Conservation (phyloP, 768 basidiomycete genomes). For the Psilocybe subaeruginosa region DNA sequence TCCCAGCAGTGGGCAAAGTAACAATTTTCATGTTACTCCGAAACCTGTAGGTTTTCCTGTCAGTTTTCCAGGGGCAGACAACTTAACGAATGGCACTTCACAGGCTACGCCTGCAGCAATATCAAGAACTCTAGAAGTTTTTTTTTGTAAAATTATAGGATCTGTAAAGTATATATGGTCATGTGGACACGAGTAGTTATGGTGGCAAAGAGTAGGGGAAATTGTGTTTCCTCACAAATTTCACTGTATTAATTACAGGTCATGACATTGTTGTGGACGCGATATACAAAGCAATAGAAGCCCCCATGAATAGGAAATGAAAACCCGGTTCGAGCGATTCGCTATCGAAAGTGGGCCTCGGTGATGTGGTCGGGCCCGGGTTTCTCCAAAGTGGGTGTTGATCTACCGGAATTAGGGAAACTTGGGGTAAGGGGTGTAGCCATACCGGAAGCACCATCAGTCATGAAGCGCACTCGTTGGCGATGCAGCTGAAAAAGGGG, state of each 20-base stretch:
- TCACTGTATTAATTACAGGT: slow-evolving; percentile 35
- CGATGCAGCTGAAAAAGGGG: slow-evolving; percentile 67
- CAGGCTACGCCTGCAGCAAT: slow-evolving; percentile 62
- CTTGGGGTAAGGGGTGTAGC: slow-evolving; percentile 66
- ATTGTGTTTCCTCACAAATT: slow-evolving; percentile 23
- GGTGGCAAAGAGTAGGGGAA: slow-evolving; percentile 19
- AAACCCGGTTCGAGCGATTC: not conserved
- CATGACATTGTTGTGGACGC: slow-evolving; percentile 19
- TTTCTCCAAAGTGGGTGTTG: slow-evolving; percentile 39
- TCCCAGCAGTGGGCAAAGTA: slow-evolving; percentile 97
- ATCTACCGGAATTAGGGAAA: slow-evolving; percentile 56
- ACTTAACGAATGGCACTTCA: not conserved
- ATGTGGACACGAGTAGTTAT: slow-evolving; percentile 29
- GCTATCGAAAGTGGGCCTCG: slow-evolving; percentile 47
- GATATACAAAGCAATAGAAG: slow-evolving; percentile 4
- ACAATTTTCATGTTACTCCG: slow-evolving; percentile 98
- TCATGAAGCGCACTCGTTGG: slow-evolving; percentile 78
- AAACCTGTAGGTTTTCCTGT: slow-evolving; percentile 69
- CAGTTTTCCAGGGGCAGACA: not conserved
- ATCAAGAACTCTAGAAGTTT: slow-evolving; percentile 35
- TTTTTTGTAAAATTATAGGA: slow-evolving; percentile 28
- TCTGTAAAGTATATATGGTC: slow-evolving; percentile 34
- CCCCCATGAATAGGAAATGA: not conserved
- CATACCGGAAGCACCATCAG: slow-evolving; percentile 64
- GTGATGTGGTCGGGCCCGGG: slow-evolving; percentile 41